Evolutionary conservation across 1,284 basidiomycete species (phyloP), one percentile per base, ranked within the genome.

Genomic region (Cryptococcus wingfieldii): DNA sequence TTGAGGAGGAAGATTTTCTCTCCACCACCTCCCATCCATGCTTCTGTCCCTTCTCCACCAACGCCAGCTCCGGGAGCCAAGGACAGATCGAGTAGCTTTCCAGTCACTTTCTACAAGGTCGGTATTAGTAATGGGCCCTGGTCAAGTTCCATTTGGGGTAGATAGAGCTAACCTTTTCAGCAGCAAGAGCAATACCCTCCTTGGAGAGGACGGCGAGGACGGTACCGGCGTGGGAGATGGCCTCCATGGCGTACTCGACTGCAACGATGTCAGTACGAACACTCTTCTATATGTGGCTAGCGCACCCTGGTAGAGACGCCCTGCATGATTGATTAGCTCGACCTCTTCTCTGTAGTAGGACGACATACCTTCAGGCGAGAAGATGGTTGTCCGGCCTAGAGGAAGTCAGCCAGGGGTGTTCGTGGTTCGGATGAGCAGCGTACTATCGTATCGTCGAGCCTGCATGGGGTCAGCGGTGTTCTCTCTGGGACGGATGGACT

Each of bases 201-300:
- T 89, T 91, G 19, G 92, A 90, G n/a, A 96, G 82, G 53, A 97
- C 88, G 42, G 92, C 93, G 31, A 98, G 84, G 45, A 96, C 92
- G 14, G 93, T 94, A 61, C 94, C 94, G 28, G 93, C 94, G 70
- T 95, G 91, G 28, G 91, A 94, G 81, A 98, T 97, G 60, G 93
- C 93, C 75, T 98, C 93, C 93, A 97, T 97, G 50, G 93, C 93
- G 84, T 98, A 98, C 80, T 98, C 93, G 80, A 97, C 93, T 92
- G 74, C 60, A 67, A 18, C 27, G 44, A 28, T 16, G 43, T 28
- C 23, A 34, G 42, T 10, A 23, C 7, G 19, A 8, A 43, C 27
- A 19, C 18, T 8, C 13, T 43, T 38, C 28, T 46, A 31, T 7
- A 9, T 2, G 8, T 13, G 9, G 5, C 13, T 18, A 42, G 68